A percentile compares a stretch with the other conserved stretches of the same genome.
phyloP scores from a whole-genome alignment of 305 asterid genomes.

The Fraxinus platypoda region DNA sequence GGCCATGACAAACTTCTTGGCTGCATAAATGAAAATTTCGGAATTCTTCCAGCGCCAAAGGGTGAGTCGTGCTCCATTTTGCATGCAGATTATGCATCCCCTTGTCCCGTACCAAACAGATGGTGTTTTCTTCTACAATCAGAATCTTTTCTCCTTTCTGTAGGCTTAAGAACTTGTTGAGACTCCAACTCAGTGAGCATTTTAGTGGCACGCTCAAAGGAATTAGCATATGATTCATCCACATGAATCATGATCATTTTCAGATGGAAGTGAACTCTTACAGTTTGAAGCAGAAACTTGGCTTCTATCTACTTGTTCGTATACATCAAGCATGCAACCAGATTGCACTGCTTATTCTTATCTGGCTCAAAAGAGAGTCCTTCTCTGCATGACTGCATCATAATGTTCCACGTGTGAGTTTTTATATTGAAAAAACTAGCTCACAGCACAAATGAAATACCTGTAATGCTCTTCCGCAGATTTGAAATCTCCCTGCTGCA shows the following conservation, averaged over 20 bases:
- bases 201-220: constrained; percentile 74
- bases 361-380: constrained; percentile 75
- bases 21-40: constrained; percentile 43
- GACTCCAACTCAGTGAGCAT: constrained; percentile 61
- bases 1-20: constrained; percentile 32
- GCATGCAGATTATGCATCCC: neutral
- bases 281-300: constrained; percentile 66
- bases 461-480: constrained; percentile 79
- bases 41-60: constrained; percentile 18
- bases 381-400: constrained; percentile 64
- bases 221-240: constrained; percentile 63
- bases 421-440: neutral
- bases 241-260: constrained; percentile 19
- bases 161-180: constrained; percentile 23
- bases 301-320: constrained; percentile 73
- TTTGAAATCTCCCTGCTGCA: constrained; percentile 66
- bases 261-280: constrained; percentile 43
- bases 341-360: constrained; percentile 87
- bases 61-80: constrained; percentile 22
- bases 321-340: constrained; percentile 81
- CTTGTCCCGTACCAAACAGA: constrained; percentile 3
- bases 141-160: constrained; percentile 11
- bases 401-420: neutral
- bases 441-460: constrained; percentile 30
- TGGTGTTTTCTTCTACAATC: constrained; percentile 26